phyloP scores from a whole-genome alignment of 306 rosid genomes.

The Canavalia ensiformis region DNA sequence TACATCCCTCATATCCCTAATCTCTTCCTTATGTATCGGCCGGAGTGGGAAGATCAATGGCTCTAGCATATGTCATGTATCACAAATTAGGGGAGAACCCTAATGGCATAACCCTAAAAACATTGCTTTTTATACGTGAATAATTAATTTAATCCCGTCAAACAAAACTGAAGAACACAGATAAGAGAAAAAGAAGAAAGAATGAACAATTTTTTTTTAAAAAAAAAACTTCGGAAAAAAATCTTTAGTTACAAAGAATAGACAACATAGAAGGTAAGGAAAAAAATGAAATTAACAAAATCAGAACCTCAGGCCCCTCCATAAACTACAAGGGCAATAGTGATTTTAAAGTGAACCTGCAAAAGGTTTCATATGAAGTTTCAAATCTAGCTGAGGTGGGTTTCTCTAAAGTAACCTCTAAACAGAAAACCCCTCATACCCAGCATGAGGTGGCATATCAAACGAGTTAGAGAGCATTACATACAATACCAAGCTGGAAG shows the following conservation, averaged over 20 bases:
- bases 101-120: conserved; percentile 33
- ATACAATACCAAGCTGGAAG: not conserved
- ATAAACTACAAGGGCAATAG: conserved; percentile 27
- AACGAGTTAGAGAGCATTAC: conserved; percentile 23
- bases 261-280: not conserved
- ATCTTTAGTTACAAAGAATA: conserved; percentile 57
- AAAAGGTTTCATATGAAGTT: conserved; percentile 38
- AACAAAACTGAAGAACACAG: not conserved
- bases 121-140: not conserved
- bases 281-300: conserved; percentile 31
- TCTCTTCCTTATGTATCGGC: not conserved
- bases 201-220: not conserved
- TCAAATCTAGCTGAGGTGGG: conserved; percentile 16
- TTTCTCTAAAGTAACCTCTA: conserved; percentile 20
- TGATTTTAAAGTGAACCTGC: conserved; percentile 41
- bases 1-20: conserved; percentile 40
- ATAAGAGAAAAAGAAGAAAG: not conserved
- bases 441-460: not conserved
- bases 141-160: not conserved
- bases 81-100: conserved; percentile 19
- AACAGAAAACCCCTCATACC: not conserved
- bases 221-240: conserved; percentile 28
- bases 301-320: conserved; percentile 19
- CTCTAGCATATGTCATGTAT: not conserved
- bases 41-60: conserved; percentile 20